Evolutionary conservation across 179 eudicot genomes (phyloP).

Genomic region (Nepenthes alata): DNA sequence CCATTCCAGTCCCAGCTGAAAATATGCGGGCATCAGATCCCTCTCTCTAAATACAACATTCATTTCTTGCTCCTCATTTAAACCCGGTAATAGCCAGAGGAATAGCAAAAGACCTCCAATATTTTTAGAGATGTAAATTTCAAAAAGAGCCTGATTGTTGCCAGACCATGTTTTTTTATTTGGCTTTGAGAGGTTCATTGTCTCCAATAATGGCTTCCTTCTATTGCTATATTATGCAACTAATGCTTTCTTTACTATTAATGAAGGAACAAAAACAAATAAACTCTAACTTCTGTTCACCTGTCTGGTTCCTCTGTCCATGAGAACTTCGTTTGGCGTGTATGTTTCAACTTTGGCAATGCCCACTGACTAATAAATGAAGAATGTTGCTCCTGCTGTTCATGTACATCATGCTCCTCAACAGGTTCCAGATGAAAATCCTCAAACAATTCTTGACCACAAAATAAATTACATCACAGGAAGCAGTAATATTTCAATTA

Average conservation of each 20-base stretch:
- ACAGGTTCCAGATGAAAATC: conserved; percentile 21
- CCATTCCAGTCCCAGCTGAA: background rate
- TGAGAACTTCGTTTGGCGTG: conserved; percentile 40
- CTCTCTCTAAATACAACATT: background rate
- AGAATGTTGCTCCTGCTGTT: conserved; percentile 24
- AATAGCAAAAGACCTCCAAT: too few species aligned
- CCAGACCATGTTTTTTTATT: background rate
- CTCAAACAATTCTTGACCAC: conserved; percentile 18
- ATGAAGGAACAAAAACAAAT: background rate
- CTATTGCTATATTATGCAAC: background rate
- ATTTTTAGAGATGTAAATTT: background rate
- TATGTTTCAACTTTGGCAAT: conserved; percentile 36
- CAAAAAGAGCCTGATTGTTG: background rate
- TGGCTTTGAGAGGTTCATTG: background rate
- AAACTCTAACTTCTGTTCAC: conserved; percentile 21
- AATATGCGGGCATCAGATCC: background rate
- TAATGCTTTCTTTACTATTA: too few species aligned
- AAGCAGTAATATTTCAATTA: conserved; percentile 9
- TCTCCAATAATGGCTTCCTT: background rate
- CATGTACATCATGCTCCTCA: conserved; percentile 23
- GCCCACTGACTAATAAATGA: conserved; percentile 35
- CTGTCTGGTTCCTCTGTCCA: conserved; percentile 89
- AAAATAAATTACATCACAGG: conserved; percentile 8
- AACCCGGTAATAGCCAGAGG: too few species aligned
- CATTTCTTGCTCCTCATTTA: background rate